Base-by-base conservation (phyloP, 345 rosid genomes). In the Populus simonii region DNA sequence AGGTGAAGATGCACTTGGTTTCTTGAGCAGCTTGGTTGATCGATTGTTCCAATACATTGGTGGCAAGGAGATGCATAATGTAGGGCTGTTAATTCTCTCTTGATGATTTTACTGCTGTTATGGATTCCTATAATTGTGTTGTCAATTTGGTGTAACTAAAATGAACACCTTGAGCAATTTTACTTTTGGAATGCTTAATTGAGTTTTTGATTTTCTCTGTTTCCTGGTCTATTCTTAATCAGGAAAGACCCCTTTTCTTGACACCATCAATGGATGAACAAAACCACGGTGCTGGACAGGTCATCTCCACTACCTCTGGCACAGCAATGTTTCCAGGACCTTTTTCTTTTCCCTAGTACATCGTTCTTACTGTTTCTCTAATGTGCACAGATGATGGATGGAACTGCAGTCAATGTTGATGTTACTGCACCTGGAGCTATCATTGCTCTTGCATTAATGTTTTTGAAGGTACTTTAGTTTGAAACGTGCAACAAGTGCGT, bases 401-500 rank as follows among this genome's bases (percentile, higher is more conserved):
- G 91, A 78, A 81, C 86, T 70, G 78, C 84, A 35, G 87, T 94
- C 73, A 92, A 92, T 88, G 90, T 93, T 85, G 96, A 95, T 87
- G 96, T 95, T 43, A 91, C 99, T 66, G 97, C 99, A 78, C 98
- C 99, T 82, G 99, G 99, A 76, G 94, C 98, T 45, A 89, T 88
- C 78, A 87, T 95, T 74, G 97, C 98, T 73, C 97, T 95, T 78
- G 85, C 97, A 76, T 83, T 95, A 70, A 93, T 95, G 96, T 95
- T 91, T 86, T 80, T 95, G 68, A 95, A 95, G 92, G 99, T 93
- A 84, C 75, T 51, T 70, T 11, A 43, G 3, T 43, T 43, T 43
- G 47, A 43, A 43, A 43, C 47, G 47, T 66, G 74, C 74, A 70
- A 61, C 39, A 65, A 29, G 27, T 38, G 23, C 38, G 8, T 53